Base-by-base conservation (phyloP, 805 yeast genomes). In the Yamadazyma tumulicola region DNA sequence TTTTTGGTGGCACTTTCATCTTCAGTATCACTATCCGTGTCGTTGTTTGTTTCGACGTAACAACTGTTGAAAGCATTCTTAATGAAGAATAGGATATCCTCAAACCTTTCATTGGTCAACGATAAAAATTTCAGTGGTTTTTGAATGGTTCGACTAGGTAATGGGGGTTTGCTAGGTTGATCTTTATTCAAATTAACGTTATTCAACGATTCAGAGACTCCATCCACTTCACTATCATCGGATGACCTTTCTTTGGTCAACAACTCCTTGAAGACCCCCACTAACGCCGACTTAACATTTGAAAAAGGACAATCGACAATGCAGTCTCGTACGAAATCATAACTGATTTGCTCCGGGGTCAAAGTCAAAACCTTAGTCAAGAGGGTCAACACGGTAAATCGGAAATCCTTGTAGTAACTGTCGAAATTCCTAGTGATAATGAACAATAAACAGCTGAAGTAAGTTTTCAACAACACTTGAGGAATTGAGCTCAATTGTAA, bases 231-330 rank as follows among this genome's bases (percentile, higher is more conserved):
- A 24, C 26, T 34, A 11, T 28, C 25, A 6, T 31, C 37, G n/a
- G 11, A 7, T 2, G 10, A 24, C 21, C 46, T 49, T n/a, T 46
- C 45, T 42, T 73, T 69, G 4, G 71, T 47, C 44, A 79, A 55
- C 42, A 87, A 64, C 46, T 81, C 86, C 53, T 82, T 86, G 49
- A 87, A 69, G 16, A 86, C 77, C 4, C 81, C 76, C 12, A 86
- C 71, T 23, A 78, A 59, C 3, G 77, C 77, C 16, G 81, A 67
- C 46, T 78, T 77, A 15, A 76, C 74, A 25, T 73, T 72, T 25
- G 70, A 77, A 49, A 70, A 76, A 2, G 93, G 89, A 49, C 91
- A 83, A 33, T 73, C 65, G 19, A 65, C 61, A 32, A 91, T 63
- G 0, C 87, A 69, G 49, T 85, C 87, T 16, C 67, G 51, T 11